Base-by-base conservation (phyloP, 768 basidiomycete species). In the Rhizopogon vesiculosus region DNA sequence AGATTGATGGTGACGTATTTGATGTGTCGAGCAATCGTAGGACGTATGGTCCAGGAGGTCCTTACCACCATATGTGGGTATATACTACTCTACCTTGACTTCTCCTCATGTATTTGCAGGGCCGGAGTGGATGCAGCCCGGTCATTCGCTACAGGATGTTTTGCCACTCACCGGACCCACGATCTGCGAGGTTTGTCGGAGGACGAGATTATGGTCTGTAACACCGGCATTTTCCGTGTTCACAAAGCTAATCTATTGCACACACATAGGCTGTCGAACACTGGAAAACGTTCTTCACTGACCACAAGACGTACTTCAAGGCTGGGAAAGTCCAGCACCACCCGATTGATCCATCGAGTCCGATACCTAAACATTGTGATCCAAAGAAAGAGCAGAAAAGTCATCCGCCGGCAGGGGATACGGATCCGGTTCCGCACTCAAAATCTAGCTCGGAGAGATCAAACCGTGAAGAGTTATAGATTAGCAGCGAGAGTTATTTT, bases 131-230 rank as follows among this genome's bases (percentile, higher is more conserved):
- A 98, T 69, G 93, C 91, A n/a, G 89, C 91, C 28, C 78, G 95
- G 61, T 89, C 94, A 0, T 98, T 93, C 70, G 91, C 82, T 44
- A 98, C 95, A 2, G 94, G 94, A 9, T 98, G 95, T 69, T 97
- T 98, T 76, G 79, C 84, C 62, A 83, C 83, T 4, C 95, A 98
- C 72, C 82, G 84, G 44, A 98, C 94, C 40, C 89, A 97, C 73
- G 95, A 98, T 73, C 75, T 88, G 58, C 86, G 95, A 59, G 96
- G 89, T 15, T 71, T 98, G 61, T 78, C 76, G 38, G 83, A 87
- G 51, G 69, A 74, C 56, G 91, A 98, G 72, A 68, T 88, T 58
- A 70, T 76, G 66, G 95, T 90, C 68, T 63, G 83, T 74, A 52
- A 25, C 42, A 16, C 16, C 29, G 35, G 5, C 50, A 29, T 19